Conservation (phyloP, 1,284 basidiomycete species). For the Melampsora americana region DNA sequence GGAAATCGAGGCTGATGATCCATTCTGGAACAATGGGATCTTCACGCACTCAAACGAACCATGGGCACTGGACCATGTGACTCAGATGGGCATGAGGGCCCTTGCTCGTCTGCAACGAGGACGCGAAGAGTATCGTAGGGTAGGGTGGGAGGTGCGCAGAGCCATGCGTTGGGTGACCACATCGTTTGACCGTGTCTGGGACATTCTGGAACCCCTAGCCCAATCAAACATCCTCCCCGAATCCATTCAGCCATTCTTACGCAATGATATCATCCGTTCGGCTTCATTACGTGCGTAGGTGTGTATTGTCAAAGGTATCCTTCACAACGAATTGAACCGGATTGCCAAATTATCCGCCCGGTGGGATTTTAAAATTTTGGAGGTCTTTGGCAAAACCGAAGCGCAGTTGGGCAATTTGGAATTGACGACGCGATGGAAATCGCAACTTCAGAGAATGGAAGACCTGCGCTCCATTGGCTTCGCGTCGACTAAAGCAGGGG, state of each 20-base stretch:
- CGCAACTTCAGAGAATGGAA: neutral
- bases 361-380: neutral
- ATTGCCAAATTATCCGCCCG: neutral
- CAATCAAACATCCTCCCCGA: neutral
- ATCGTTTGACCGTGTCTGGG: neutral
- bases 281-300: neutral
- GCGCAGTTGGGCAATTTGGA: neutral
- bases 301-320: neutral
- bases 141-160: conserved; percentile 5
- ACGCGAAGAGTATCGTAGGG: neutral
- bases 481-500: too few relatives aligned
- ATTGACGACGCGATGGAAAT: neutral
- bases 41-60: conserved; percentile 17
- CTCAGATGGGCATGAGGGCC: conserved; percentile 17
- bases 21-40: conserved; percentile 14
- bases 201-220: neutral
- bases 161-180: neutral
- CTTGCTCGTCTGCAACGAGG: neutral
- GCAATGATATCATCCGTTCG: neutral
- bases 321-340: conserved; percentile 15
- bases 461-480: too few relatives aligned
- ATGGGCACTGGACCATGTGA: conserved; percentile 12
- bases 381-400: neutral
- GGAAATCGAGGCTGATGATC: neutral
- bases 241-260: neutral